Base-by-base conservation (phyloP, 495 filamentous ascomycete species). In the Podospora fimiseda region DNA sequence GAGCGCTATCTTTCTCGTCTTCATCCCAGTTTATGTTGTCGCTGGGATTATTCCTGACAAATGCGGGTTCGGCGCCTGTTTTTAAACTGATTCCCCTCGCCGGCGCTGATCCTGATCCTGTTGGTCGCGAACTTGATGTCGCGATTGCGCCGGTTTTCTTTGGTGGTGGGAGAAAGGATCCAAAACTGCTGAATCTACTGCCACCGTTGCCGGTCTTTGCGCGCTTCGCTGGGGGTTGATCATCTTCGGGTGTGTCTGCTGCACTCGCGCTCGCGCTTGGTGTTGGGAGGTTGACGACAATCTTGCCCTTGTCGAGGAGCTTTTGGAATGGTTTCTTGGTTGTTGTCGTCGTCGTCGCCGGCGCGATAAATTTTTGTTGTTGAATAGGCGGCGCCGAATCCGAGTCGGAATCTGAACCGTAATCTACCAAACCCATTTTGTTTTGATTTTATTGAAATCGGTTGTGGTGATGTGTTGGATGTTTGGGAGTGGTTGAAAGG, bases 111-210 rank as follows among this genome's bases (percentile, higher is more conserved):
- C 71, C 27, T 6, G 27, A 33, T 5, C 5, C 11, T 33, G 27
- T 11, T 11, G 27, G 27, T 33, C 27, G 5, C 11, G 27, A 33
- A 11, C 27, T 33, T 33, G 27, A 33, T 33, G 27, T 11, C 27
- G 27, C 70, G 42, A 71, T 62, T 1, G 60, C 43, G 9, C 56
- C 36, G n/a, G 61, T 52, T 59, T 71, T 80, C 68, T 93, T 96
- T 15, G 91, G 91, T 23, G 90, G 80, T 9, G 91, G 91, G n/a
- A 96, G 77, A 33, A 95, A 80, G 2, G 88, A 80, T 61, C 90
- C 91, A 71, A 96, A 93, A 7, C 81, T 84, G 51, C 84, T 79
- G 55, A 92, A 87, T 15, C 77, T 76, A 36, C 80, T 68, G 22
- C 64, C 61, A 20, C 64, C 61, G 5, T 74, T 79, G 40, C 73